Evolutionary conservation across 2,329 filamentous ascomycete genomes (phyloP).

Genomic region (Zasmidium angulare): DNA sequence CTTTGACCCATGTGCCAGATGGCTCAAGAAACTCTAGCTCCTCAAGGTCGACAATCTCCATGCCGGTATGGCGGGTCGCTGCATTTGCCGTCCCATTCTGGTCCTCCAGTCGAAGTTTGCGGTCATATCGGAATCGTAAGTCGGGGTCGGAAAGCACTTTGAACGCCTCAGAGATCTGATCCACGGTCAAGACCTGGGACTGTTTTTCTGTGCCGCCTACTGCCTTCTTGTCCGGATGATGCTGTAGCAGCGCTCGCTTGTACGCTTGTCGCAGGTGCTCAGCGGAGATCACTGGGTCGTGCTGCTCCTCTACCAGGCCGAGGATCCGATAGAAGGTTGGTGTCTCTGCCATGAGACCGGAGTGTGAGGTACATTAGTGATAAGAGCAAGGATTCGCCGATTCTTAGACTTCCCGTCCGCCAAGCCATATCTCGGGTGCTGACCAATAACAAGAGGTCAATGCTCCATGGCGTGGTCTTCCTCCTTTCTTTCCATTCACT

Average conservation of each 20-base stretch:
- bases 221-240: constrained; percentile 59
- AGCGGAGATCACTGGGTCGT: constrained; percentile 21
- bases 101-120: constrained; percentile 27
- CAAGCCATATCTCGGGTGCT: neutral
- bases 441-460: neutral
- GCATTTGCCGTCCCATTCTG: neutral
- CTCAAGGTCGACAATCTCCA: constrained; percentile 60
- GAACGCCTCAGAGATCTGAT: constrained; percentile 61
- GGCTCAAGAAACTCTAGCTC: constrained; percentile 49
- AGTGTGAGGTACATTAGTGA: neutral
- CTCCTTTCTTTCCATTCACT: neutral
- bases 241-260: constrained; percentile 54
- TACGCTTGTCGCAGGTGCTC: constrained; percentile 55
- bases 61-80: constrained; percentile 41
- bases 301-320: constrained; percentile 22
- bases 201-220: neutral
- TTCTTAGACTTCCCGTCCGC: no score
- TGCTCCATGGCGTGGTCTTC: neutral
- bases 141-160: constrained; percentile 50
- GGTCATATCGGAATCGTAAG: constrained; percentile 51
- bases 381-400: no score
- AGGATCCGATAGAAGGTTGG: constrained; percentile 33
- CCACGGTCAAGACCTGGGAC: constrained; percentile 43
- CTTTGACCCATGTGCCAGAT: constrained; percentile 48
- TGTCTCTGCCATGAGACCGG: neutral